phyloP scores from a whole-genome alignment of 257 asterid genomes.

The Primulina huaijiensis region DNA sequence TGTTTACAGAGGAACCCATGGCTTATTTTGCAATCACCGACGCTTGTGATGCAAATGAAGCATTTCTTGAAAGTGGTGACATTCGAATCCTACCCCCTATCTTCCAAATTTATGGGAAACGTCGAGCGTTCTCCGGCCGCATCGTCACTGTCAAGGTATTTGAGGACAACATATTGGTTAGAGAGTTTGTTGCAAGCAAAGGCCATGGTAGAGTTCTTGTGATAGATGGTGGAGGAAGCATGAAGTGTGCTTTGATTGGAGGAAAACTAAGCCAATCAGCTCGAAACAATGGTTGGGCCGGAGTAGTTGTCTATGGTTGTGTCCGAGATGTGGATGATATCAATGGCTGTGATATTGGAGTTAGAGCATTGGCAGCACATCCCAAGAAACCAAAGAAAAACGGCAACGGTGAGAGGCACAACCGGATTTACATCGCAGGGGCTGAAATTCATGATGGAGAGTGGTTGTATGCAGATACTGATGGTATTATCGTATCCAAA shows the following conservation, averaged over 20 bases:
- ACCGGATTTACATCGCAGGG: constrained; percentile 54
- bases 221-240: constrained; percentile 85
- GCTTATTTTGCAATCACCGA: constrained; percentile 79
- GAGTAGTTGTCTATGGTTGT: constrained; percentile 72
- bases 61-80: constrained; percentile 58
- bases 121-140: constrained; percentile 64
- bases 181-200: constrained; percentile 67
- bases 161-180: constrained; percentile 76
- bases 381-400: constrained; percentile 72
- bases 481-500: constrained; percentile 74
- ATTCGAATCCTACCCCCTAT: constrained; percentile 70
- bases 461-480: constrained; percentile 90
- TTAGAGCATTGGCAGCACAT: constrained; percentile 76
- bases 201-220: constrained; percentile 80
- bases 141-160: constrained; percentile 67
- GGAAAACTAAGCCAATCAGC: constrained; percentile 77
- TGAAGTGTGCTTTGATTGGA: constrained; percentile 75
- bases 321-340: constrained; percentile 83
- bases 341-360: constrained; percentile 76
- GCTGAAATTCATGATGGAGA: constrained; percentile 62
- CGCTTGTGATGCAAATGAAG: constrained; percentile 65
- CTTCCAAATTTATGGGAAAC: constrained; percentile 71
- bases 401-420: constrained; percentile 60
- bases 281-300: constrained; percentile 76
- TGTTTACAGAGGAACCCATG: constrained; percentile 41